Evolutionary conservation across 352 stramenopile species (phyloP).

Genomic region (Phytophthora idaei): DNA sequence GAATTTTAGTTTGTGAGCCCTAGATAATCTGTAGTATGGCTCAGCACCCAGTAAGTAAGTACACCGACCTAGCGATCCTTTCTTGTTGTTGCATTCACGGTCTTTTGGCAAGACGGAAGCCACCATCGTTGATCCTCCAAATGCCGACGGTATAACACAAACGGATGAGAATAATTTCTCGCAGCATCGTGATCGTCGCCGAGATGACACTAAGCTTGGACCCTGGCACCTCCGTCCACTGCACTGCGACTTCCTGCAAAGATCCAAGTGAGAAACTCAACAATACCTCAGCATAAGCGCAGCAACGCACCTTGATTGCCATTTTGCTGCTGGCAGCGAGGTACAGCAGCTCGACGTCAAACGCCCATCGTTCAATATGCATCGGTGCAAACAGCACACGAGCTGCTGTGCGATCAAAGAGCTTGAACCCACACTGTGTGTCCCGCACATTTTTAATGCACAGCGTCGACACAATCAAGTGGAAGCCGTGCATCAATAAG

Average conservation of each 20-base stretch:
- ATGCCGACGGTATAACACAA: slow-evolving; percentile 91
- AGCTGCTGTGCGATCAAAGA: slow-evolving; percentile 90
- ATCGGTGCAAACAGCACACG: slow-evolving; percentile 89
- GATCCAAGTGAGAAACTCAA: slow-evolving; percentile 1
- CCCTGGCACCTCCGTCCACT: slow-evolving; percentile 92
- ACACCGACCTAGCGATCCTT: slow-evolving; percentile 9
- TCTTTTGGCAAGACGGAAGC: slow-evolving; percentile 60
- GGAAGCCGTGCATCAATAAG: slow-evolving; percentile 93
- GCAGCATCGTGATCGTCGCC: slow-evolving; percentile 91
- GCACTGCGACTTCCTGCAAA: slow-evolving; percentile 89
- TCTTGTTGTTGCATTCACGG: slow-evolving; percentile 23
- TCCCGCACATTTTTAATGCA: slow-evolving; percentile 89
- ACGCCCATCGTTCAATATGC: slow-evolving; percentile 95
- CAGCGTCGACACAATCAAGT: slow-evolving; percentile 90
- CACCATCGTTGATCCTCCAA: slow-evolving; percentile 80
- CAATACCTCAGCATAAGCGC: background rate
- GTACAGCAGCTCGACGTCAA: slow-evolving; percentile 95
- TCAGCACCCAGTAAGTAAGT: slow-evolving; percentile 19
- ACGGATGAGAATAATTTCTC: slow-evolving; percentile 91
- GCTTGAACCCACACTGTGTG: slow-evolving; percentile 96
- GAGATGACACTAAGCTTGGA: slow-evolving; percentile 91
- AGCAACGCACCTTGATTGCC: slow-evolving; percentile 54
- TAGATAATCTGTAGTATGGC: slow-evolving; percentile 7
- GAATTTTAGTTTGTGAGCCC: slow-evolving; percentile 16
- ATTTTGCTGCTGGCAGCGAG: slow-evolving; percentile 68